phyloP scores from a whole-genome alignment of 129 eudicot genomes.

The carrot (Daucus carota) region DH1_v3.0 NC_030387.2:25136501-25137000 shows the following conservation, averaged over 20 bases:
- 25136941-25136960: constrained; percentile 14
- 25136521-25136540: constrained; percentile 96
- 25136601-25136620: not conserved
- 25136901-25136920: constrained; percentile 14
- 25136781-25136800: constrained; percentile 96
- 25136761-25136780: constrained; percentile 99
- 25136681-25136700: not conserved
- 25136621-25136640: not conserved
- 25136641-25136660: not conserved
- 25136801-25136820: constrained; percentile 87
- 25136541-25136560: constrained; percentile 12
- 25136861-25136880: constrained; percentile 78
- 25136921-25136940: constrained; percentile 21
- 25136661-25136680: not conserved
- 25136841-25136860: constrained; percentile 99
- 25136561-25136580: not conserved
- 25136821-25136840: constrained; percentile 92
- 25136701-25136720: not conserved
- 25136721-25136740: not conserved
- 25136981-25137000: constrained; percentile 33
- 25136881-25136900: constrained; percentile 20
- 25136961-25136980: constrained; percentile 20
- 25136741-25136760: constrained; percentile 15
- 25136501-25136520: constrained; percentile 90
- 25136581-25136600: not conserved